Evolutionary conservation across 148 eudicot genomes (phyloP).

Genomic region (Chenopodium suecicum): DNA sequence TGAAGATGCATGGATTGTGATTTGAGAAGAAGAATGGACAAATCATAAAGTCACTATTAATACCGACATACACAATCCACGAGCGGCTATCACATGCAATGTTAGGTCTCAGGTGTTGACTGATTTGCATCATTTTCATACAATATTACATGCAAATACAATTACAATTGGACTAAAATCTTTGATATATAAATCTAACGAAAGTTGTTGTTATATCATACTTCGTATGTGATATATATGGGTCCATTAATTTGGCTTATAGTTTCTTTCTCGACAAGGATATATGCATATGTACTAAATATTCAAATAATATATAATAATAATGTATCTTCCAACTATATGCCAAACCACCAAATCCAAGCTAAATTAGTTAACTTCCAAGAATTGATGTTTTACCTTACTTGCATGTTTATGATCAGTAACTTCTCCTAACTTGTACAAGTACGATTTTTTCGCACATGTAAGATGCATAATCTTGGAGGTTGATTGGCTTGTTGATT

Average conservation of each 20-base stretch:
- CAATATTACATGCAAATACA: background rate
- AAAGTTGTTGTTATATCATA: background rate
- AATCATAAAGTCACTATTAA: background rate
- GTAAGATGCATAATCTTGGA: background rate
- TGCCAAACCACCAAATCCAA: conserved; percentile 1
- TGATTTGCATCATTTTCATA: background rate
- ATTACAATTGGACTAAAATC: background rate
- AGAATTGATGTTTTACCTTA: conserved; percentile 6
- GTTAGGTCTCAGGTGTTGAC: conserved; percentile 16
- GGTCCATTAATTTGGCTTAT: conserved; percentile 4
- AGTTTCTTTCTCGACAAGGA: background rate
- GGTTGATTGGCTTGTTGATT: background rate
- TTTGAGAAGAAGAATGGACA: background rate
- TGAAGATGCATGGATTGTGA: background rate
- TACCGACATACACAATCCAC: conserved; percentile 19
- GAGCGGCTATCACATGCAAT: conserved; percentile 23
- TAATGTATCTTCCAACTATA: background rate
- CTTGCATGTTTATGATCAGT: background rate
- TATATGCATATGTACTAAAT: background rate
- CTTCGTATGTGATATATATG: too few relatives aligned
- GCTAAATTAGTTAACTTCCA: background rate
- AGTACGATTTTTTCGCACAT: background rate
- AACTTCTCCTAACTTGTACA: background rate
- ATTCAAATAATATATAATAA: too few relatives aligned
- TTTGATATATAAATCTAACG: background rate